Conservation (phyloP, 805 yeast genomes). For the Lipomyces lipofer region DNA sequence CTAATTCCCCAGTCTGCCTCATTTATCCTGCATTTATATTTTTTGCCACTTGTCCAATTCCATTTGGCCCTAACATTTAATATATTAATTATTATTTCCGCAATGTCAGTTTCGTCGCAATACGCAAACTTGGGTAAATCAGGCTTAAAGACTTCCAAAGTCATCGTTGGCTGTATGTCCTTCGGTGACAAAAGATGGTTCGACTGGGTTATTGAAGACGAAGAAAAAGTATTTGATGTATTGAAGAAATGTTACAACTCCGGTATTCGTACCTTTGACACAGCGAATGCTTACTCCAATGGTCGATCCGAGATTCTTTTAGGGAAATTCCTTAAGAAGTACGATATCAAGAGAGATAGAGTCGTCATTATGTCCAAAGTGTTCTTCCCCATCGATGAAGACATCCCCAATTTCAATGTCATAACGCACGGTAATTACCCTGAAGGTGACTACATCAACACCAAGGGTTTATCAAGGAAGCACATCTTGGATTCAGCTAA, state of each 20-base stretch:
- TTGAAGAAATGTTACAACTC: slow-evolving; percentile 32
- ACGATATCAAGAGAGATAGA: slow-evolving; percentile 52
- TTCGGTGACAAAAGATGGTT: background rate
- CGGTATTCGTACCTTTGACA: slow-evolving; percentile 46
- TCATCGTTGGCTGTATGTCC: slow-evolving; percentile 10
- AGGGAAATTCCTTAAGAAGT: slow-evolving; percentile 54
- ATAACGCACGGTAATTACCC: background rate
- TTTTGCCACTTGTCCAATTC: background rate
- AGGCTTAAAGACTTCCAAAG: slow-evolving; percentile 4
- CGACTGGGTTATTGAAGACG: slow-evolving; percentile 9
- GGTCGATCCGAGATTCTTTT: slow-evolving; percentile 46
- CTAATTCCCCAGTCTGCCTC: background rate
- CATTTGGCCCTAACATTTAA: background rate
- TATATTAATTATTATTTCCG: background rate
- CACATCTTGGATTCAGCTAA: slow-evolving; percentile 49
- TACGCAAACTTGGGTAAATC: slow-evolving; percentile 2
- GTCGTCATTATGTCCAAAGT: slow-evolving; percentile 56
- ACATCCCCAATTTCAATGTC: background rate
- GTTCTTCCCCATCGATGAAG: slow-evolving; percentile 1
- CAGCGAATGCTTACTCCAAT: slow-evolving; percentile 47
- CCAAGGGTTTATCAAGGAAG: background rate
- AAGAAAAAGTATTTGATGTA: background rate
- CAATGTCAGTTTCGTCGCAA: background rate
- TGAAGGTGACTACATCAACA: background rate
- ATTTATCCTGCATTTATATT: background rate